Conservation (phyloP, 1,284 basidiomycete genomes). For the Bondarzewia mesenterica region DNA sequence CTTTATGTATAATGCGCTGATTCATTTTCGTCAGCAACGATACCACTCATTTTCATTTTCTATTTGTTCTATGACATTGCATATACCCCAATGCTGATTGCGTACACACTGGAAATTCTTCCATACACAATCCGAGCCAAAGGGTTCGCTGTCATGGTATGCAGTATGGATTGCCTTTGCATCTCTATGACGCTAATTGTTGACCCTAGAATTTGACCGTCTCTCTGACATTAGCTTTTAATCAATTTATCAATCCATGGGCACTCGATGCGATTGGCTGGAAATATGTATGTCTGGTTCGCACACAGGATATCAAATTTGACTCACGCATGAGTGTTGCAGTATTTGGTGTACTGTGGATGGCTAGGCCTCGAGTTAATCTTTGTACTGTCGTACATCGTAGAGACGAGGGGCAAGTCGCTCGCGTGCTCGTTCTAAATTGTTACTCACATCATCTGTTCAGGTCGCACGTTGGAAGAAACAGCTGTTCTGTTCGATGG, state of each 20-base stretch:
- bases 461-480: constrained; percentile 58
- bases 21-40: constrained; percentile 36
- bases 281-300: constrained; percentile 41
- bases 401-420: constrained; percentile 52
- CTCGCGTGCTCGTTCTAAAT: background rate
- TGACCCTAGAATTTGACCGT: constrained; percentile 43
- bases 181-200: background rate
- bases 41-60: constrained; percentile 66
- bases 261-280: constrained; percentile 58
- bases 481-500: constrained; percentile 60
- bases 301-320: constrained; percentile 4
- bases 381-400: constrained; percentile 47
- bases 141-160: constrained; percentile 59
- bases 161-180: constrained; percentile 10
- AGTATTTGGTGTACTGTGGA: constrained; percentile 53
- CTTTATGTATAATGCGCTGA: background rate
- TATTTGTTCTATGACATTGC: constrained; percentile 64
- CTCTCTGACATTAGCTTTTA: constrained; percentile 53
- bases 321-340: background rate
- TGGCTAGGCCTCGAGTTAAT: constrained; percentile 53
- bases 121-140: constrained; percentile 62
- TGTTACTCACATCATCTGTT: background rate
- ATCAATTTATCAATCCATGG: constrained; percentile 69
- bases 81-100: constrained; percentile 54
- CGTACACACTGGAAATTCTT: constrained; percentile 63